Percentiles rank a stretch among this genome's conserved stretches.
These are phyloP conservation scores for Tanozyma kutaoensis DNA, from an alignment of 805 yeast genomes.

Conservation along the genomic window DNA sequence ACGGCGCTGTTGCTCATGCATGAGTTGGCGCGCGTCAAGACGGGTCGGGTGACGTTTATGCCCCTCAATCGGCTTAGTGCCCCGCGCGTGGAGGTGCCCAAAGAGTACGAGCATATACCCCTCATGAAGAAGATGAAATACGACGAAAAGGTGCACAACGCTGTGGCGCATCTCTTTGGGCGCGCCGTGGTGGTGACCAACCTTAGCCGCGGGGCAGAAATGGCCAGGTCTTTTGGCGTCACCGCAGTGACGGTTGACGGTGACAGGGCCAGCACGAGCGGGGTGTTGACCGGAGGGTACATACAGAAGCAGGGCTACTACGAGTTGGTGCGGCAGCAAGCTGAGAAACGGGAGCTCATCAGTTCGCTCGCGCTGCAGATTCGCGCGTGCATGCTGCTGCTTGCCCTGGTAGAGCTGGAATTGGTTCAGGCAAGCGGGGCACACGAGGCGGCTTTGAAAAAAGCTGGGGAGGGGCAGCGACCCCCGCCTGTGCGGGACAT, in stretches of 20 bases:
- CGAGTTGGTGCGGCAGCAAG: too few relatives aligned
- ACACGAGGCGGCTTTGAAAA: too few relatives aligned
- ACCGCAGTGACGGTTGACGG: conserved; percentile 87
- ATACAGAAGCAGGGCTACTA: too few relatives aligned
- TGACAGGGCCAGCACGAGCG: conserved; percentile 73
- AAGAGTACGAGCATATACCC: conserved; percentile 55
- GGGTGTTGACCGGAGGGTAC: conserved; percentile 83
- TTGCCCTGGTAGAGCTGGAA: too few relatives aligned
- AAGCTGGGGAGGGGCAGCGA: too few relatives aligned
- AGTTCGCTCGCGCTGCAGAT: too few relatives aligned
- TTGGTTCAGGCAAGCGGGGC: too few relatives aligned
- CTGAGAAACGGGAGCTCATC: too few relatives aligned
- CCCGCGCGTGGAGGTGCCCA: conserved; percentile 37
- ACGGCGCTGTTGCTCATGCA: conserved; percentile 75
- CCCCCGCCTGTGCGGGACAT: too few relatives aligned
- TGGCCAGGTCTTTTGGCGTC: conserved; percentile 46
- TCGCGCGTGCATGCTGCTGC: too few relatives aligned
- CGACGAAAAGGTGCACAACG: conserved; percentile 38
- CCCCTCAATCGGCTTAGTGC: conserved; percentile 63
- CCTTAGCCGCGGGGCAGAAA: conserved; percentile 51
- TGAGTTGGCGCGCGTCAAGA: conserved; percentile 51
- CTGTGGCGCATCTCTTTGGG: conserved; percentile 72
- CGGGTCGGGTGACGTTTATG: conserved; percentile 84
- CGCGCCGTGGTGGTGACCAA: conserved; percentile 65
- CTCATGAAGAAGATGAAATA: conserved; percentile 60